Evolutionary conservation across 139 green algal genomes (phyloP).

Genomic region (Coelastrella sp.): DNA sequence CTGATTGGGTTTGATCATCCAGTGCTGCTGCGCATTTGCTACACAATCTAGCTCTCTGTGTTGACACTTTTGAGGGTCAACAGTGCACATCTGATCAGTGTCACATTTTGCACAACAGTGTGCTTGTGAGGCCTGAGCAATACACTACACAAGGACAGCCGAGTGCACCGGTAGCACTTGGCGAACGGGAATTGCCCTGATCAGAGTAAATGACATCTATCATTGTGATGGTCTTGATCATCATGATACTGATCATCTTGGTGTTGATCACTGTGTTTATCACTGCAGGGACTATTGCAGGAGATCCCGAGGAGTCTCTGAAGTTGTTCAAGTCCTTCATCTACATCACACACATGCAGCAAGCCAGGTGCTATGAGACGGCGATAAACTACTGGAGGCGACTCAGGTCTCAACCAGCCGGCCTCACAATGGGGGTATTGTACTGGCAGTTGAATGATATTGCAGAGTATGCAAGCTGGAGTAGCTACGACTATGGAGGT

Average conservation of each 20-base stretch:
- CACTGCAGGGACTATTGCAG: slow-evolving; percentile 8
- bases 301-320: not conserved
- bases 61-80: no score
- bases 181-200: no score
- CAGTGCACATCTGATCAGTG: no score
- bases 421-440: slow-evolving; percentile 44
- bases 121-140: not conserved
- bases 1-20: no score
- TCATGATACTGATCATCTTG: no score
- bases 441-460: slow-evolving; percentile 64
- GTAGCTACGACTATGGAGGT: slow-evolving; percentile 65
- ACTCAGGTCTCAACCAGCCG: slow-evolving; percentile 26
- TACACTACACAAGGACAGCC: no score
- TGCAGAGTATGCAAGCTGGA: slow-evolving; percentile 72
- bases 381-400: slow-evolving; percentile 49
- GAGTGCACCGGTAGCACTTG: no score
- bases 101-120: not conserved
- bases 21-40: no score
- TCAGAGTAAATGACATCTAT: no score
- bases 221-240: no score
- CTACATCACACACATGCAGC: slow-evolving; percentile 51
- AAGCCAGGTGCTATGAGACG: slow-evolving; percentile 39
- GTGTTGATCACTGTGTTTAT: no score
- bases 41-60: no score
- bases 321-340: slow-evolving; percentile 32